These are phyloP conservation scores for Cladosporium austrohemisphaericum DNA, from an alignment of 2,329 filamentous ascomycete genomes.

Conservation along the genomic window DNA sequence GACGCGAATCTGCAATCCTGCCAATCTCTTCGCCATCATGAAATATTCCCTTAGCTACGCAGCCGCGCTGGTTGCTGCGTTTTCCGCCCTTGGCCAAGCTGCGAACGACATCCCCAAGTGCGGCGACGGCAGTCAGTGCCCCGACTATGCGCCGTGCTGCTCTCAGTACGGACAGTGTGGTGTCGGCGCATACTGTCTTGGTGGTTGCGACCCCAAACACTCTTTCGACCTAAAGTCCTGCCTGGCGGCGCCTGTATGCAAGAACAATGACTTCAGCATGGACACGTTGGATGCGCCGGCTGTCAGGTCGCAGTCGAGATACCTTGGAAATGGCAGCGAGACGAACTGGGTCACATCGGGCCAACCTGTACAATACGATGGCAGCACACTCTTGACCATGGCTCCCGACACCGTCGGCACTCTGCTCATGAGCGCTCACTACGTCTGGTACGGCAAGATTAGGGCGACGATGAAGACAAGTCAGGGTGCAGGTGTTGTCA, in stretches of 20 bases:
- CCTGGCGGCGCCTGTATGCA: slow-evolving; percentile 76
- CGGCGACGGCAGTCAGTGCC: slow-evolving; percentile 30
- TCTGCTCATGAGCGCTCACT: slow-evolving; percentile 75
- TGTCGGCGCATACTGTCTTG: slow-evolving; percentile 89
- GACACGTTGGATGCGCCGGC: slow-evolving; percentile 58
- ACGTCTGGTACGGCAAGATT: slow-evolving; percentile 97
- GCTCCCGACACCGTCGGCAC: slow-evolving; percentile 79
- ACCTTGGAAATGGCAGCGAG: slow-evolving; percentile 75
- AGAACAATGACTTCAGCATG: slow-evolving; percentile 71
- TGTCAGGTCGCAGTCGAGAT: slow-evolving; percentile 69
- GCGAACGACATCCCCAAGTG: slow-evolving; percentile 26
- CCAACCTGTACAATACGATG: slow-evolving; percentile 62
- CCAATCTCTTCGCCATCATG: slow-evolving; percentile 20
- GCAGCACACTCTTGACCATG: slow-evolving; percentile 79
- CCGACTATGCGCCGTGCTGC: slow-evolving; percentile 34
- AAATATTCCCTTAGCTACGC: slow-evolving; percentile 27
- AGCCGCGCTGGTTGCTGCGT: slow-evolving; percentile 31
- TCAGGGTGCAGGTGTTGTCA: slow-evolving; percentile 85
- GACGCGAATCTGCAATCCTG: too few relatives aligned
- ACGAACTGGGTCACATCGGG: slow-evolving; percentile 89
- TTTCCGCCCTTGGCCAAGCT: slow-evolving; percentile 26
- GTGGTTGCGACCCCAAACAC: slow-evolving; percentile 85
- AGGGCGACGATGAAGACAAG: slow-evolving; percentile 80
- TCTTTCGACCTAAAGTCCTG: slow-evolving; percentile 83
- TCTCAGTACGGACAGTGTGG: slow-evolving; percentile 82